Percentiles rank a stretch among this genome's conserved stretches.
Conservation (phyloP, 2,329 filamentous ascomycete species). For the Botrytis medusae region DNA sequence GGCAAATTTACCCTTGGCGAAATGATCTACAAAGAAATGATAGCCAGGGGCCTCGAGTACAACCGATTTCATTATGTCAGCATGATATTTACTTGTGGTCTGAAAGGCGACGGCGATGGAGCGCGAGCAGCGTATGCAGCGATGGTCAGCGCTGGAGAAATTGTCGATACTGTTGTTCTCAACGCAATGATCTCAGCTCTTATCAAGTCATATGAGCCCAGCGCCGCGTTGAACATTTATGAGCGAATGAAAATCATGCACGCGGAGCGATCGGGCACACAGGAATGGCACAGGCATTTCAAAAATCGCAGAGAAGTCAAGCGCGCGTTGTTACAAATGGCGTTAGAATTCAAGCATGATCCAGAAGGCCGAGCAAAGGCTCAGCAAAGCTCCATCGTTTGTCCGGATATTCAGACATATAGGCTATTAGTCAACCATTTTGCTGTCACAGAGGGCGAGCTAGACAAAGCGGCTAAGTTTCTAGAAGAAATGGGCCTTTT, state of each 20-base stretch:
- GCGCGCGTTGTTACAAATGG: conserved; percentile 58
- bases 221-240: conserved; percentile 78
- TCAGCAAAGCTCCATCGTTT: conserved; percentile 65
- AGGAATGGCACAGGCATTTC: conserved; percentile 42
- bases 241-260: conserved; percentile 69
- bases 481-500: conserved; percentile 78
- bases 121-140: conserved; percentile 77
- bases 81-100: conserved; percentile 80
- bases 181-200: conserved; percentile 84
- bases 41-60: conserved; percentile 61
- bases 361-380: conserved; percentile 53
- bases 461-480: conserved; percentile 67
- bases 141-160: conserved; percentile 80
- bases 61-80: conserved; percentile 81
- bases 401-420: conserved; percentile 77
- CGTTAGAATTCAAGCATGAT: conserved; percentile 53
- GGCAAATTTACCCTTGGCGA: conserved; percentile 83
- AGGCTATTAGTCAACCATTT: conserved; percentile 76
- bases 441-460: conserved; percentile 65
- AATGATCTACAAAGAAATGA: conserved; percentile 81
- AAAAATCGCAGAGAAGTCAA: conserved; percentile 45
- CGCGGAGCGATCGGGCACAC: conserved; percentile 26
- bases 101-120: conserved; percentile 69
- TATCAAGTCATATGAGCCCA: conserved; percentile 71
- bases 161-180: conserved; percentile 82